These are phyloP conservation scores for Camptophora hylomeconis DNA, from an alignment of 2,329 filamentous ascomycete species.

Conservation along the genomic window DNA sequence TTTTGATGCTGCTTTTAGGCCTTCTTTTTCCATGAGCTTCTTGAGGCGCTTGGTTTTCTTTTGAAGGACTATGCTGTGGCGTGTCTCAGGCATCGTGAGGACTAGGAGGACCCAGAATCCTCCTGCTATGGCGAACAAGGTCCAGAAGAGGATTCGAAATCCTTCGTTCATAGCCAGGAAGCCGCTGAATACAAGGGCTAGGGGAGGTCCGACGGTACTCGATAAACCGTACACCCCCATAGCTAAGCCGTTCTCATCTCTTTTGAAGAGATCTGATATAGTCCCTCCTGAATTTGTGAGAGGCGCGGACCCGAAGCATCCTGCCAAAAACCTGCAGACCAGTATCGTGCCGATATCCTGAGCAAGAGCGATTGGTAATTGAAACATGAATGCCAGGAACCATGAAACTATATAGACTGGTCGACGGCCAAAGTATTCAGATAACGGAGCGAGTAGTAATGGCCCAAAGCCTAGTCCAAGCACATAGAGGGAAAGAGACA, in stretches of 20 bases:
- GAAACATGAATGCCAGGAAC: slow-evolving; percentile 25
- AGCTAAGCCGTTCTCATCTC: slow-evolving; percentile 41
- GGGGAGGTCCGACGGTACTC: slow-evolving; percentile 53
- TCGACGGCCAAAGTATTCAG: slow-evolving; percentile 22
- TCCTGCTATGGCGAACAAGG: slow-evolving; percentile 36
- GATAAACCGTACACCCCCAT: slow-evolving; percentile 54
- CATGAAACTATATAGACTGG: slow-evolving; percentile 13
- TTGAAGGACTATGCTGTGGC: too few species aligned
- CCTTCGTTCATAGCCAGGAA: slow-evolving; percentile 51
- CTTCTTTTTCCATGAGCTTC: too few species aligned
- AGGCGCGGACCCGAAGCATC: slow-evolving; percentile 47
- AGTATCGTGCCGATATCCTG: slow-evolving; percentile 47
- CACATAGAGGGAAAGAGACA: slow-evolving; percentile 21
- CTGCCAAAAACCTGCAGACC: slow-evolving; percentile 55
- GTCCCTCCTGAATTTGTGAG: slow-evolving; percentile 50
- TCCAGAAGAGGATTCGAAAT: too few species aligned
- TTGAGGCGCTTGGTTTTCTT: too few species aligned
- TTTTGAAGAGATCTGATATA: slow-evolving; percentile 46
- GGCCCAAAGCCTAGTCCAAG: slow-evolving; percentile 24
- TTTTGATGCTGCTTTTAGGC: too few species aligned
- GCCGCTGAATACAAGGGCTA: slow-evolving; percentile 53
- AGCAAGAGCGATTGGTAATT: slow-evolving; percentile 21
- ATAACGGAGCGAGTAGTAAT: slow-evolving; percentile 22
- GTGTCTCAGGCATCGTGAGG: too few species aligned
- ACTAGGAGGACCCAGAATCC: slow-evolving; percentile 30